Conservation (phyloP, 257 asterid species). For the Scutellaria baicalensis region DNA sequence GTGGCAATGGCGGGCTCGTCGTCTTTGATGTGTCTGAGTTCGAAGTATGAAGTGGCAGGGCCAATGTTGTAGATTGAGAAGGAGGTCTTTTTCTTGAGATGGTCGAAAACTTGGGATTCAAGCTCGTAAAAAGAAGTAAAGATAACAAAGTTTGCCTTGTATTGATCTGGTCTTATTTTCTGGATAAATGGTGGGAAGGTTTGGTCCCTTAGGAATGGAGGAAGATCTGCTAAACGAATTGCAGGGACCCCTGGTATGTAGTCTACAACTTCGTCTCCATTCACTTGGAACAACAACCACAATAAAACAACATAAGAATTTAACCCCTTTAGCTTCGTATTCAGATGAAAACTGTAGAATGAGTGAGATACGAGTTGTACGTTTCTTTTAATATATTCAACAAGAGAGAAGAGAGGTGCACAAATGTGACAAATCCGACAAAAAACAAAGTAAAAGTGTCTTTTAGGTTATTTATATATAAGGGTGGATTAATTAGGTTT, state of each 20-base stretch:
- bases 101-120: slow-evolving; percentile 34
- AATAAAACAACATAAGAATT: neutral
- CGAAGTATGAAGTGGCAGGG: slow-evolving; percentile 30
- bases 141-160: slow-evolving; percentile 25
- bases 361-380: neutral
- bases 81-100: slow-evolving; percentile 15
- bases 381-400: too few relatives aligned
- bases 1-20: neutral
- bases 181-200: neutral
- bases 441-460: too few relatives aligned
- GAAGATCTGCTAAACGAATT: slow-evolving; percentile 30
- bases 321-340: too few relatives aligned
- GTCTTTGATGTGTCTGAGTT: neutral
- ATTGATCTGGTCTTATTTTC: neutral
- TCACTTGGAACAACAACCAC: slow-evolving; percentile 20
- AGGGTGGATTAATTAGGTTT: too few relatives aligned
- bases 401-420: too few relatives aligned
- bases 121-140: slow-evolving; percentile 39
- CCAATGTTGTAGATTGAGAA: slow-evolving; percentile 36
- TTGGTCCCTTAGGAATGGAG: slow-evolving; percentile 8
- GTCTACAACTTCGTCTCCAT: slow-evolving; percentile 30
- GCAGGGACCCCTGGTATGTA: slow-evolving; percentile 53
- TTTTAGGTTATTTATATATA: too few relatives aligned
- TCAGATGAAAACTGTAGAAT: neutral
- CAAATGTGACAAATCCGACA: too few relatives aligned